Evolutionary conservation across 2,329 filamentous ascomycete species (phyloP).

Genomic region (Fusarium siculi): DNA sequence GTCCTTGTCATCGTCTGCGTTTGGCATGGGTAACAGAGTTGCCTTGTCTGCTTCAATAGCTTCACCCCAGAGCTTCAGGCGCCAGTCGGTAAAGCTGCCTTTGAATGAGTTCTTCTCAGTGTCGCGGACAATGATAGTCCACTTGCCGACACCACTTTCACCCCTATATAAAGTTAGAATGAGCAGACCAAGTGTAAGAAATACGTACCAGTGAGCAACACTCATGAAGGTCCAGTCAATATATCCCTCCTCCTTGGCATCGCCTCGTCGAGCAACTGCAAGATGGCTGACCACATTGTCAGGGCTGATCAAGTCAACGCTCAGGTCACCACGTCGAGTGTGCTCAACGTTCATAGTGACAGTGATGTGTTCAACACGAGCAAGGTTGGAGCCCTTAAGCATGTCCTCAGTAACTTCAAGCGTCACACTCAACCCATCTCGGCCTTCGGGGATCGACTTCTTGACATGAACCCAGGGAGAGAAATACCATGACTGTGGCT

Average conservation of each 20-base stretch:
- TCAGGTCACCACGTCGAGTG: slow-evolving; percentile 86
- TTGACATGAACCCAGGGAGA: slow-evolving; percentile 95
- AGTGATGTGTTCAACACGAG: slow-evolving; percentile 91
- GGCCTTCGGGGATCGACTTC: slow-evolving; percentile 84
- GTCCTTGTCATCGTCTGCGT: slow-evolving; percentile 83
- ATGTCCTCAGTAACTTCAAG: slow-evolving; percentile 86
- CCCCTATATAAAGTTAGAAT: slow-evolving; percentile 69
- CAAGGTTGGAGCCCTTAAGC: slow-evolving; percentile 84
- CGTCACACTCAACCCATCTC: slow-evolving; percentile 79
- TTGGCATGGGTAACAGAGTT: slow-evolving; percentile 81
- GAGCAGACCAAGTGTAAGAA: rapidly evolving
- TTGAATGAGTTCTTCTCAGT: slow-evolving; percentile 78
- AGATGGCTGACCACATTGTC: slow-evolving; percentile 84
- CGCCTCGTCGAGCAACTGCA: slow-evolving; percentile 76
- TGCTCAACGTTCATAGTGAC: slow-evolving; percentile 98
- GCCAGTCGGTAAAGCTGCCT: slow-evolving; percentile 90
- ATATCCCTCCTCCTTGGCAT: slow-evolving; percentile 77
- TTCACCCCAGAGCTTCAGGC: slow-evolving; percentile 94
- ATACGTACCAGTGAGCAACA: slow-evolving; percentile 87
- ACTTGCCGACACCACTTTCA: slow-evolving; percentile 85
- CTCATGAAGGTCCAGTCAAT: slow-evolving; percentile 99
- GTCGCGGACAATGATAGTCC: slow-evolving; percentile 92
- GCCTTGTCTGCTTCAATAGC: slow-evolving; percentile 80
- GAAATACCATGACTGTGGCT: slow-evolving; percentile 94
- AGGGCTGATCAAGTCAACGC: slow-evolving; percentile 90